Evolutionary conservation across 768 basidiomycete species (phyloP), one percentile per base, ranked within the genome.

Genomic region (Russula lepida): DNA sequence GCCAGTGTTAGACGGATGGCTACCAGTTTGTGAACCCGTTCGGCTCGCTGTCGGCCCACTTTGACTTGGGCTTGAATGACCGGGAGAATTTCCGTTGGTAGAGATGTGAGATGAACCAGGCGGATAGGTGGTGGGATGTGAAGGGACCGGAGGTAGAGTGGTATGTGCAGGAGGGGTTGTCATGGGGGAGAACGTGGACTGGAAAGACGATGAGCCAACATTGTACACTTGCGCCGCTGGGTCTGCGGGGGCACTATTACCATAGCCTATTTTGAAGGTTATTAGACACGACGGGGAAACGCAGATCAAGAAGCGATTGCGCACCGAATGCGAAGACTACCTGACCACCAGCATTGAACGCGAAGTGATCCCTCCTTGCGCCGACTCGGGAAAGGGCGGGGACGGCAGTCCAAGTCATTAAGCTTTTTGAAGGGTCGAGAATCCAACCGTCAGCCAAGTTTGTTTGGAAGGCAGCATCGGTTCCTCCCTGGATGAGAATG

Each of bases 261-360:
- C 75, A 67, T 83, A 85, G 17, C 80, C 81, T 85, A 58, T 39
- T 39, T 35, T 30, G 37, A 17, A 39, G 28, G 4, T 23, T 50
- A 41, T 35, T 54, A 21, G 59, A 47, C 21, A 43, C 47, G 7
- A 47, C 0, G 46, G n/a, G 43, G 15, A 1, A 19, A 15, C 54
- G 25, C 7, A 53, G 58, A 41, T 17, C 11, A 19, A 28, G 39
- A 54, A 13, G n/a, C 33, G 23, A 54, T 51, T 25, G 73, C 86
- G 66, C 66, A 91, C 90, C 90, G 68, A 86, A 89, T 35, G 85
- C 87, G 70, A 93, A 88, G 11, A 94, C 70, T 23, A 92, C 84
- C 56, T 81, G 76, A 33, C 77, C 74, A 13, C 83, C 85, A 33
- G 79, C 75, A 37, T 76, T 76, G 4, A 86, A 75, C 11, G 88